Conservation (phyloP, 2,329 filamentous ascomycete genomes). For the Fusarium sp. region DNA sequence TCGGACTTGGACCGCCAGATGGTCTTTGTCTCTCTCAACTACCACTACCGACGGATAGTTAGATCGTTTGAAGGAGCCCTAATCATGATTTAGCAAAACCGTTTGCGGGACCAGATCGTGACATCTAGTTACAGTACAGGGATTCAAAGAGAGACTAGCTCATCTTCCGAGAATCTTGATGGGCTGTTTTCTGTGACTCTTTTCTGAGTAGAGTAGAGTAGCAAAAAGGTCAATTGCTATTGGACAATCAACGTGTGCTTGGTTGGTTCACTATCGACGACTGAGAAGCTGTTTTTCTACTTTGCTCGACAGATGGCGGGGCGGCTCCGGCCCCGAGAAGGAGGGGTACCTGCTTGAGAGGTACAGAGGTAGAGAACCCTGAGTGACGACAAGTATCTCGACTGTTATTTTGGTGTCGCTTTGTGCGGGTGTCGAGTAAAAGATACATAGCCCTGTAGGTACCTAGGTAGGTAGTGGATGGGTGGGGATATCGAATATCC, state of each 20-base stretch:
- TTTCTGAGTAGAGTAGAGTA: neutral
- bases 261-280: constrained; percentile 19
- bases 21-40: neutral
- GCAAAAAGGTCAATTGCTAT: constrained; percentile 1
- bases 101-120: constrained; percentile 36
- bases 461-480: neutral
- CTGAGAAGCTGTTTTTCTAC: constrained; percentile 24
- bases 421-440: neutral
- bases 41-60: neutral
- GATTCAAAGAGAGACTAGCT: constrained; percentile 22
- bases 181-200: constrained; percentile 24
- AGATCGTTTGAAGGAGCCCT: neutral
- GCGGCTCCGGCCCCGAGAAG: constrained; percentile 28
- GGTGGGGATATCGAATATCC: constrained; percentile 9
- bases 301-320: constrained; percentile 37
- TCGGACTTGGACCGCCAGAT: constrained; percentile 19
- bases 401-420: neutral
- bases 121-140: constrained; percentile 18
- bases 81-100: constrained; percentile 18
- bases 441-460: neutral
- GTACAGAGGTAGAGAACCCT: neutral
- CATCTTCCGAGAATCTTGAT: constrained; percentile 13
- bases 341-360: constrained; percentile 8
- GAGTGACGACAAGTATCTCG: neutral
- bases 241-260: constrained; percentile 22